These are phyloP conservation scores for Penicillium psychrofluorescens DNA, from an alignment of 495 filamentous ascomycete genomes.

Conservation along the genomic window DNA sequence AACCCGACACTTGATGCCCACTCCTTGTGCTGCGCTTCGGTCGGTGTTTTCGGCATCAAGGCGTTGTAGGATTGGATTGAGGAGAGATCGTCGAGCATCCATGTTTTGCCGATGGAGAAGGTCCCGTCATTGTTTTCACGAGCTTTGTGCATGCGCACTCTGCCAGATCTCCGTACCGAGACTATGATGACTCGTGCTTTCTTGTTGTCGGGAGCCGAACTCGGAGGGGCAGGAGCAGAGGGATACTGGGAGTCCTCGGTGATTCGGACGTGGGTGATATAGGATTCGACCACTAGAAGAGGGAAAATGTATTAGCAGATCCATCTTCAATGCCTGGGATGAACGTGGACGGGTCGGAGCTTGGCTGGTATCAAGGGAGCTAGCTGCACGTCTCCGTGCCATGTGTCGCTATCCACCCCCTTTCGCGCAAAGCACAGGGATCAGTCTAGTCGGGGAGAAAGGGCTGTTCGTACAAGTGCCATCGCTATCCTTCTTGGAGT, in stretches of 20 bases:
- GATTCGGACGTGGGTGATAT: slow-evolving; percentile 93
- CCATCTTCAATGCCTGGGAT: neutral
- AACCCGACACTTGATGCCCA: slow-evolving; percentile 81
- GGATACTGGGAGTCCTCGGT: slow-evolving; percentile 77
- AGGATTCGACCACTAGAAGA: slow-evolving; percentile 73
- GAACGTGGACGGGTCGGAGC: neutral
- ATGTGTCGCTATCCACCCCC: slow-evolving; percentile 3
- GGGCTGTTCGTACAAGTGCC: slow-evolving; percentile 57
- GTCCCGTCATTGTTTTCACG: slow-evolving; percentile 88
- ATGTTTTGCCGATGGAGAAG: slow-evolving; percentile 97
- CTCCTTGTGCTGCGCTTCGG: slow-evolving; percentile 60
- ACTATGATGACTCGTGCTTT: slow-evolving; percentile 88
- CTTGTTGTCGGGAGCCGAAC: slow-evolving; percentile 60
- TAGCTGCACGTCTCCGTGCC: neutral
- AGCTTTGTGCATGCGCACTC: slow-evolving; percentile 93
- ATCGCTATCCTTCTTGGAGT: slow-evolving; percentile 77
- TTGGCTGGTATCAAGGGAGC: neutral
- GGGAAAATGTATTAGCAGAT: neutral
- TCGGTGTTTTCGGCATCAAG: slow-evolving; percentile 38
- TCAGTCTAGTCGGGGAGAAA: neutral
- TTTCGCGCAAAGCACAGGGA: neutral
- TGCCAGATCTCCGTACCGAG: slow-evolving; percentile 82
- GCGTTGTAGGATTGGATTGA: slow-evolving; percentile 71
- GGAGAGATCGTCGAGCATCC: slow-evolving; percentile 83
- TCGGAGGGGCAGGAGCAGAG: slow-evolving; percentile 76